Evolutionary conservation across 352 stramenopile species (phyloP).

Genomic region (Phytophthora fragariaefolia): DNA sequence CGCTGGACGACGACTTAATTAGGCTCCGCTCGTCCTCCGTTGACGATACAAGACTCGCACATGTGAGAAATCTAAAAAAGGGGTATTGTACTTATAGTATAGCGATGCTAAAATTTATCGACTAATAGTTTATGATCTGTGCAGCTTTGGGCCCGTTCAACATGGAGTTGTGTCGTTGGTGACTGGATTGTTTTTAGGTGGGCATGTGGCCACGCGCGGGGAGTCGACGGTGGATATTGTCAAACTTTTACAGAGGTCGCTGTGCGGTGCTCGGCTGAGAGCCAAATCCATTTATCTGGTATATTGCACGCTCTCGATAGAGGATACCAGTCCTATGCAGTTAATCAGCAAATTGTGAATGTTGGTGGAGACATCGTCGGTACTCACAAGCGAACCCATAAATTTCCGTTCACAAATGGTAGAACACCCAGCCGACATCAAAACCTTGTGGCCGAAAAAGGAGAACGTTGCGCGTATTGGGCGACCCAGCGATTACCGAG

Average conservation of each 20-base stretch:
- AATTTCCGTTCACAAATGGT: slow-evolving; percentile 11
- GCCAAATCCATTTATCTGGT: slow-evolving; percentile 2
- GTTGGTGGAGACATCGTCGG: slow-evolving; percentile 6
- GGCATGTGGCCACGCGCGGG: slow-evolving; percentile 3
- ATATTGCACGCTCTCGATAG: slow-evolving; percentile 10
- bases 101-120: not conserved
- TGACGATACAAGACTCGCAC: slow-evolving; percentile 2
- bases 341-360: slow-evolving; percentile 6
- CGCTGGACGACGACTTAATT: slow-evolving; percentile 16
- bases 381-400: slow-evolving; percentile 4
- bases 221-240: slow-evolving; percentile 13
- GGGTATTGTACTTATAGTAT: no score
- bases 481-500: not conserved
- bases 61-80: slow-evolving; percentile 12
- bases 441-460: slow-evolving; percentile 1
- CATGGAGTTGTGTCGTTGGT: slow-evolving; percentile 6
- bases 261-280: slow-evolving; percentile 7
- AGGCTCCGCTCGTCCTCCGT: slow-evolving; percentile 1
- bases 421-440: not conserved
- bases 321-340: no score
- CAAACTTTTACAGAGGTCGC: slow-evolving; percentile 4
- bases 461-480: slow-evolving; percentile 6
- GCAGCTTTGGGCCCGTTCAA: slow-evolving; percentile 9
- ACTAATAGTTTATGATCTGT: not conserved
- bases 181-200: slow-evolving; percentile 7